These are phyloP conservation scores for Fusarium secorum DNA, from an alignment of 2,329 filamentous ascomycete genomes.

Conservation along the genomic window DNA sequence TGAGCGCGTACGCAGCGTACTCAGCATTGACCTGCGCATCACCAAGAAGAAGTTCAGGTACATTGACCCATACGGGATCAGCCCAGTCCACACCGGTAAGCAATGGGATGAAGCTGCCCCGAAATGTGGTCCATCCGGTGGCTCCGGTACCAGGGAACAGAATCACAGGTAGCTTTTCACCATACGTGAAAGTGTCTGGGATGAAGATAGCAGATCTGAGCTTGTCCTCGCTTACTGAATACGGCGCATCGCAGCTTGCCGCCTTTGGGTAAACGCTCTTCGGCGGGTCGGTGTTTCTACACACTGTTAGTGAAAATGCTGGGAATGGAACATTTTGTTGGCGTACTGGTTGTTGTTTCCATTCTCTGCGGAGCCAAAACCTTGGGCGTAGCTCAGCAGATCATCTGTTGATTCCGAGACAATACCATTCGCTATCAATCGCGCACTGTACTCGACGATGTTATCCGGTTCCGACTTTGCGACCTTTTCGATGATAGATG, in stretches of 20 bases:
- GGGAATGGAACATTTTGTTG: fast-evolving
- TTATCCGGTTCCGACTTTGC: neutral
- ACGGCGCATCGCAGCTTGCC: neutral
- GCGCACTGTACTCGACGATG: neutral
- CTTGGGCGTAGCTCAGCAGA: neutral
- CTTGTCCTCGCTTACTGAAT: neutral
- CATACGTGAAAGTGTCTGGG: neutral
- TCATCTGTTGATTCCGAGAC: neutral
- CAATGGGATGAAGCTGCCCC: slow-evolving; percentile 1
- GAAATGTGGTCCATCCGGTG: neutral
- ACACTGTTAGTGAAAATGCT: neutral
- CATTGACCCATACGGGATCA: slow-evolving; percentile 9
- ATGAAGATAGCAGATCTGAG: slow-evolving; percentile 4
- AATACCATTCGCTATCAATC: neutral
- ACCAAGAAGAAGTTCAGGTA: neutral
- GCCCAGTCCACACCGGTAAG: slow-evolving; percentile 7
- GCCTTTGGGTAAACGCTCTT: slow-evolving; percentile 6
- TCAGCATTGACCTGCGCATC: slow-evolving; percentile 5
- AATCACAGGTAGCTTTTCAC: neutral
- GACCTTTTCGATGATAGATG: neutral
- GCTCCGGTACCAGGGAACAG: slow-evolving; percentile 1
- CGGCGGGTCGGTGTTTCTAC: neutral
- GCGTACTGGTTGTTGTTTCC: neutral
- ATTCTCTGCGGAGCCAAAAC: neutral
- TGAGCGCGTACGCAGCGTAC: slow-evolving; percentile 4